Percentiles rank a stretch among this genome's conserved stretches.
Conservation (phyloP, 2,329 filamentous ascomycete genomes). For the Rachicladosporium sp. region DNA sequence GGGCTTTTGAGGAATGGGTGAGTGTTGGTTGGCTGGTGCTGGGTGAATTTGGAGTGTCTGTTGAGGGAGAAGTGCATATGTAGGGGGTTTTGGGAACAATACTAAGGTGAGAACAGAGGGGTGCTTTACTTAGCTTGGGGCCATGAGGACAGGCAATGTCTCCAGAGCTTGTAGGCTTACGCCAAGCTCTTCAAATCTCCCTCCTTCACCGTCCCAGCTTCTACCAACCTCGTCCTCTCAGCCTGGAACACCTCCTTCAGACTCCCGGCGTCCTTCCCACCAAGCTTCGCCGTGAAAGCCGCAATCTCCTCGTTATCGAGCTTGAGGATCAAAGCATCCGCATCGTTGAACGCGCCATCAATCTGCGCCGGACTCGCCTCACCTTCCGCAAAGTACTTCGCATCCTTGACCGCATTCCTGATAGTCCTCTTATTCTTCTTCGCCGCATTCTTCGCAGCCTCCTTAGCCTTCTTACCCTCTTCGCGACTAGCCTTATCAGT, state of each 20-base stretch:
- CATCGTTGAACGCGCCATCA: constrained; percentile 70
- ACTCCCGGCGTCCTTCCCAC: constrained; percentile 59
- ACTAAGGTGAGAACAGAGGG: constrained; percentile 1
- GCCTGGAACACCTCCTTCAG: constrained; percentile 75
- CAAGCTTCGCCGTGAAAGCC: constrained; percentile 66
- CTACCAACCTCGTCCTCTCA: constrained; percentile 67
- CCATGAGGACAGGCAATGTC: too few relatives aligned
- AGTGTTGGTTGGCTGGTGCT: not conserved
- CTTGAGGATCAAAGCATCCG: constrained; percentile 77
- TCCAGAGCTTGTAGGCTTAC: constrained; percentile 2
- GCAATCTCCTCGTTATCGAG: constrained; percentile 87
- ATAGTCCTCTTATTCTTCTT: constrained; percentile 99
- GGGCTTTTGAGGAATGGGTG: not conserved
- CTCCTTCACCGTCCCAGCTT: constrained; percentile 74
- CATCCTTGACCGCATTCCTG: constrained; percentile 87
- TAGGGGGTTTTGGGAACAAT: constrained; percentile 2
- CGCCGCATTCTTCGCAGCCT: constrained; percentile 93
- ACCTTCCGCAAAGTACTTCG: constrained; percentile 74
- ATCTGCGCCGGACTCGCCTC: constrained; percentile 66
- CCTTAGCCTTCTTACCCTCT: constrained; percentile 87
- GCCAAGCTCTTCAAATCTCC: constrained; percentile 56
- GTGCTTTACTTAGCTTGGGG: too few relatives aligned
- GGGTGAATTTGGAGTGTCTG: not conserved
- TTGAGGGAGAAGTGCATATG: not conserved
- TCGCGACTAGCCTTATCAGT: constrained; percentile 75